phyloP scores from a whole-genome alignment of 1,139 yeast genomes.

The Ogataea hybrid region DNA sequence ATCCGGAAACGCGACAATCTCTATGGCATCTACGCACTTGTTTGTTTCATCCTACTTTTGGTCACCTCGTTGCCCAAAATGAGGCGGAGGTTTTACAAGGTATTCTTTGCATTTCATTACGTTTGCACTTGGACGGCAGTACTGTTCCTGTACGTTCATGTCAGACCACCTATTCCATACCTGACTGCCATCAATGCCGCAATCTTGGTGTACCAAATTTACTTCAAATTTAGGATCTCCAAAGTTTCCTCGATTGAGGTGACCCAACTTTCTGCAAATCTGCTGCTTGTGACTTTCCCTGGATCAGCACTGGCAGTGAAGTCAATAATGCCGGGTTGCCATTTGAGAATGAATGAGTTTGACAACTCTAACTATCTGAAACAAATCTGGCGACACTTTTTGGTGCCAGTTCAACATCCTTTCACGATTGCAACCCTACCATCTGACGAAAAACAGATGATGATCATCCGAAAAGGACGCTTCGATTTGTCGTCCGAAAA shows the following conservation, averaged over 20 bases:
- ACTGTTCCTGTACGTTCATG: constrained; percentile 49
- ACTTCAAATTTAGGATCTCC: constrained; percentile 26
- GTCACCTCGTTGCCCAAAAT: constrained; percentile 55
- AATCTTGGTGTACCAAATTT: constrained; percentile 37
- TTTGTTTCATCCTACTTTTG: constrained; percentile 53
- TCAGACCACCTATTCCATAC: constrained; percentile 46
- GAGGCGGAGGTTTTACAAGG: constrained; percentile 37
- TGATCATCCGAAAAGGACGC: constrained; percentile 63
- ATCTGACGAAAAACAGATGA: constrained; percentile 45
- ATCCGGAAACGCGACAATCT: constrained; percentile 50
- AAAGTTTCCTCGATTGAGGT: constrained; percentile 37
- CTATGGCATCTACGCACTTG: constrained; percentile 65
- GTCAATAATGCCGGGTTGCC: constrained; percentile 53
- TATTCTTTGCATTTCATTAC: constrained; percentile 50
- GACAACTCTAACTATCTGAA: constrained; percentile 35
- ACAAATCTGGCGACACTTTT: constrained; percentile 33
- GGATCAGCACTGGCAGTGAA: constrained; percentile 36
- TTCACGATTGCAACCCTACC: constrained; percentile 56
- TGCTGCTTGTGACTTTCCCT: constrained; percentile 48
- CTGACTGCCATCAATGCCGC: constrained; percentile 40
- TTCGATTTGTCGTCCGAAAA: constrained; percentile 52
- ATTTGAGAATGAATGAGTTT: constrained; percentile 45
- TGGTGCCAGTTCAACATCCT: constrained; percentile 57
- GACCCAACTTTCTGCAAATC: constrained; percentile 44
- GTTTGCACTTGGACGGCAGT: constrained; percentile 54